A percentile compares a stretch with the other conserved stretches of the same genome.
Evolutionary conservation across 1,284 basidiomycete species (phyloP).

Genomic region (Rhodotorula sp.): DNA sequence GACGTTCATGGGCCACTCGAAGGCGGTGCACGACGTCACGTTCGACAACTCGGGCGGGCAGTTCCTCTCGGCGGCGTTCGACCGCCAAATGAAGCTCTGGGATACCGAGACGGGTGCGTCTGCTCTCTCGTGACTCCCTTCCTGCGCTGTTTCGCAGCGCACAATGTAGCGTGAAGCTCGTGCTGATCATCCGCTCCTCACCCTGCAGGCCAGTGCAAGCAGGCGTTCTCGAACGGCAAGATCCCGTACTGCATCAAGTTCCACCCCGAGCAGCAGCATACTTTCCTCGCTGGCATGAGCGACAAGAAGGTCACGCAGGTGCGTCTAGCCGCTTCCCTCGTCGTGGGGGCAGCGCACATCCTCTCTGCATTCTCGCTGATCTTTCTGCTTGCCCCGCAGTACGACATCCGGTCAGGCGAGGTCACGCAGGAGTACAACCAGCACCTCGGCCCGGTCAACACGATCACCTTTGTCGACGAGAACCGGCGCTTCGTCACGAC

Average conservation of each 20-base stretch:
- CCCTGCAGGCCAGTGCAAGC: slow-evolving; percentile 72
- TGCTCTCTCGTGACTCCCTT: not conserved
- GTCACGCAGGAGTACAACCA: slow-evolving; percentile 99
- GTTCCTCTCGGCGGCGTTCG: slow-evolving; percentile 92
- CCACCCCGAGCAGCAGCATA: slow-evolving; percentile 95
- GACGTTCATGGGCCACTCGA: slow-evolving; percentile 95
- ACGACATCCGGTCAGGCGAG: slow-evolving; percentile 88
- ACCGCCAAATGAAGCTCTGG: slow-evolving; percentile 98
- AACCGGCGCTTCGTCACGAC: slow-evolving; percentile 96
- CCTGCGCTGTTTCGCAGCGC: not conserved
- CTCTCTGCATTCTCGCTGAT: not conserved
- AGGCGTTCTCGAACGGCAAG: slow-evolving; percentile 94
- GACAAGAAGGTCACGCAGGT: slow-evolving; percentile 99
- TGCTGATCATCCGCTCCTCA: not conserved
- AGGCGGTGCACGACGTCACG: slow-evolving; percentile 92
- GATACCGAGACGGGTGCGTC: slow-evolving; percentile 85
- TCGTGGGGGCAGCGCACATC: not conserved
- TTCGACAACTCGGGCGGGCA: slow-evolving; percentile 89
- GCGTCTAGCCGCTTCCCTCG: slow-evolving; percentile 40
- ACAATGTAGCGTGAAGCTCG: not conserved
- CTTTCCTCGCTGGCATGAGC: slow-evolving; percentile 97
- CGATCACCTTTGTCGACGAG: slow-evolving; percentile 95
- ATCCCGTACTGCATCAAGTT: slow-evolving; percentile 93
- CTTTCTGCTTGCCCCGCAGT: slow-evolving; percentile 57
- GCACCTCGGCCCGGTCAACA: slow-evolving; percentile 89